Evolutionary conservation across 1,139 yeast species (phyloP).

Genomic region (Suhomyces taliae): DNA sequence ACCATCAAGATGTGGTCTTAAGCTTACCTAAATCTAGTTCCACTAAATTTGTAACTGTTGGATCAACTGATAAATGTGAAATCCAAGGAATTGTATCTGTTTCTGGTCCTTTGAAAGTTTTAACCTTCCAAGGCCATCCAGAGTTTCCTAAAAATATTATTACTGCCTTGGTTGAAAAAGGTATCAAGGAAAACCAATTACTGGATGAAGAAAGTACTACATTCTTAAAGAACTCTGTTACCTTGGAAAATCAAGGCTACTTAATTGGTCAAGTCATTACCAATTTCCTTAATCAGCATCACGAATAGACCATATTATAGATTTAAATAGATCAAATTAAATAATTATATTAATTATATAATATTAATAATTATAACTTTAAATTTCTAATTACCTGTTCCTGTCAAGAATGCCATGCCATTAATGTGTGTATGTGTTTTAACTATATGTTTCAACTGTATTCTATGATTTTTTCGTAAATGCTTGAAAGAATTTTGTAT

Average conservation of each 20-base stretch:
- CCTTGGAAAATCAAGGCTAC: slow-evolving; percentile 36
- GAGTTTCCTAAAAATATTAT: slow-evolving; percentile 56
- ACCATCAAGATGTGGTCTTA: slow-evolving; percentile 68
- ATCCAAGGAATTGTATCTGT: slow-evolving; percentile 62
- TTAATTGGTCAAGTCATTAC: slow-evolving; percentile 34
- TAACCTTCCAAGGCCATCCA: slow-evolving; percentile 90
- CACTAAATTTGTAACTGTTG: slow-evolving; percentile 41
- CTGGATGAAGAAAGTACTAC: slow-evolving; percentile 25
- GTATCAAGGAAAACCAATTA: slow-evolving; percentile 1
- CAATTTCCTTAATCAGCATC: slow-evolving; percentile 18
- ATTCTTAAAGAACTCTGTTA: slow-evolving; percentile 28
- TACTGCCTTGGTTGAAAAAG: slow-evolving; percentile 24
- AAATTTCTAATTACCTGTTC: no score
- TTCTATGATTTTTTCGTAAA: no score
- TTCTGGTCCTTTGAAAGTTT: slow-evolving; percentile 39
- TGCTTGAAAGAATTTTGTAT: no score
- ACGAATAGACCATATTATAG: no score
- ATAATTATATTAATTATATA: no score
- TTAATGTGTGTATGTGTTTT: background rate
- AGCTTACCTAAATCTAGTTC: slow-evolving; percentile 30
- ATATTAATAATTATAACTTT: no score
- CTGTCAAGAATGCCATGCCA: background rate
- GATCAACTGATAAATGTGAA: slow-evolving; percentile 53
- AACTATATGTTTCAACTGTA: no score
- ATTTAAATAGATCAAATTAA: no score